These are phyloP conservation scores for Triticum dicoccoides DNA, from an alignment of 176 grass and related monocot species.

Conservation along the genomic window DNA sequence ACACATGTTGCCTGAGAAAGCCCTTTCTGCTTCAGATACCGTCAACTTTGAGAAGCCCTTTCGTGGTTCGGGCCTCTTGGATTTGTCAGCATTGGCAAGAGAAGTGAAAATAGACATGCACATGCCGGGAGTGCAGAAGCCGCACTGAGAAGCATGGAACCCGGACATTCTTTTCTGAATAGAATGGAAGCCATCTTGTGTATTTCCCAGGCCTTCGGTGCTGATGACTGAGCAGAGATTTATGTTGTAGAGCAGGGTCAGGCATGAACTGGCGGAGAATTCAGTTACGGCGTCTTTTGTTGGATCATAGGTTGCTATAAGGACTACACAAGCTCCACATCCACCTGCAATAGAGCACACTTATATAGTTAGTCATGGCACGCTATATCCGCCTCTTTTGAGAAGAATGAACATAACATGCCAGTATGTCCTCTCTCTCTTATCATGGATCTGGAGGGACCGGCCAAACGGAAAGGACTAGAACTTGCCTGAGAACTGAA, in stretches of 20 bases:
- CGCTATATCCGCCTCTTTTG: not conserved
- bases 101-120: conserved; percentile 85
- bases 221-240: conserved; percentile 69
- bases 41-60: conserved; percentile 71
- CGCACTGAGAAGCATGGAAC: conserved; percentile 84
- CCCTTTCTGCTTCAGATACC: conserved; percentile 50
- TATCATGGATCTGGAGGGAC: no score
- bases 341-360: conserved; percentile 36
- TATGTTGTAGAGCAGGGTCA: conserved; percentile 68
- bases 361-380: not conserved
- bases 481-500: no score
- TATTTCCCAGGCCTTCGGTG: conserved; percentile 66
- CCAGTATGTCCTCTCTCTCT: conserved; percentile 19
- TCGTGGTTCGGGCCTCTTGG: conserved; percentile 45
- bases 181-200: conserved; percentile 53
- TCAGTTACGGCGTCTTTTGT: conserved; percentile 57
- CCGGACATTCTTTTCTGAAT: conserved; percentile 70
- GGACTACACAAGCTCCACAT: conserved; percentile 78
- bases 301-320: conserved; percentile 64
- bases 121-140: conserved; percentile 86
- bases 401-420: no score
- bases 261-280: conserved; percentile 56
- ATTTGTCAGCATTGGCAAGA: conserved; percentile 73
- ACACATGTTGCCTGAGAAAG: conserved; percentile 73
- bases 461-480: no score